Percentiles rank a stretch among this genome's conserved stretches.
Conservation (phyloP, 2,329 filamentous ascomycete genomes). For the Botrytis paeoniae region DNA sequence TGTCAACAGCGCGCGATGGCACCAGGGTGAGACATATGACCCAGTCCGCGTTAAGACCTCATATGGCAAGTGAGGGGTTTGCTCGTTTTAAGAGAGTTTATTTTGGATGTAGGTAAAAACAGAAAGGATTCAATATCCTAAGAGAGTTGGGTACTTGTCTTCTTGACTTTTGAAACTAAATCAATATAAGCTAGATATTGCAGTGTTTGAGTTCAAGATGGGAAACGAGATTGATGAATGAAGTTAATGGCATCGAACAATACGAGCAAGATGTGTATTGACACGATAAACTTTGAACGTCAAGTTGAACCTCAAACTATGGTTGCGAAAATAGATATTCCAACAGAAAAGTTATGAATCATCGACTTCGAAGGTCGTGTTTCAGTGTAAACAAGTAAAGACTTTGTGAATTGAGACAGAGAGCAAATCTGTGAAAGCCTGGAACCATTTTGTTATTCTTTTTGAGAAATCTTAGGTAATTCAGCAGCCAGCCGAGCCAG, state of each 20-base stretch:
- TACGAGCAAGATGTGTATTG: not conserved
- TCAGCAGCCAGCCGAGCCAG: not conserved
- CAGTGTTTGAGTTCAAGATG: not conserved
- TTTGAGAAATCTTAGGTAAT: not conserved
- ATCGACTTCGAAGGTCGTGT: not conserved
- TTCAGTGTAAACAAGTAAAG: not conserved
- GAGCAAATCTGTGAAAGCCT: not conserved
- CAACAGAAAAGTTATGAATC: not conserved
- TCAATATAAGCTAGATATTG: not conserved
- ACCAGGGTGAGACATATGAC: not conserved
- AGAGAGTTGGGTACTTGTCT: not conserved
- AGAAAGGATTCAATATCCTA: not conserved
- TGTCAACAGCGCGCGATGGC: not conserved
- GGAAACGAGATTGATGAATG: not conserved
- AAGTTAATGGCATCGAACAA: not conserved
- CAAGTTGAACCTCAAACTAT: not conserved
- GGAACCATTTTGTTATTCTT: not conserved
- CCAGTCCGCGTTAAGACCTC: not conserved
- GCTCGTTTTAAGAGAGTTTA: not conserved
- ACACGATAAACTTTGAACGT: not conserved
- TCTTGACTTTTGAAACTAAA: not conserved
- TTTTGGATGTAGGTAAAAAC: not conserved
- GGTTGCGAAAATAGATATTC: not conserved
- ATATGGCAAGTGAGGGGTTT: not conserved
- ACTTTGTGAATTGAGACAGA: not conserved